Conservation (phyloP, 2,329 filamentous ascomycete species). For the Phialophora chinensis region DNA sequence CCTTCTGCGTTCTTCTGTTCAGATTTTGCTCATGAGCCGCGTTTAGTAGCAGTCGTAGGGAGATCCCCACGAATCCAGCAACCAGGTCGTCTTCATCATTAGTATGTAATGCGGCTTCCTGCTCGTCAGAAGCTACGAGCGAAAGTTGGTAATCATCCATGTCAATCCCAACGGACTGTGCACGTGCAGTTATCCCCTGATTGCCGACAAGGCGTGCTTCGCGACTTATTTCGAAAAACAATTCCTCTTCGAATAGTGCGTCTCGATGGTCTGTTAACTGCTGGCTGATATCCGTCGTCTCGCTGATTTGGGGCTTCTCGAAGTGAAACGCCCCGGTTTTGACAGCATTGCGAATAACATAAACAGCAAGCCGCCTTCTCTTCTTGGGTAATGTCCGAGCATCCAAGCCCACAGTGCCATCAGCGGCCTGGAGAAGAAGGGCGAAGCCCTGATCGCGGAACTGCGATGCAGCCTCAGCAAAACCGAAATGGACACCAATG, state of each 20-base stretch:
- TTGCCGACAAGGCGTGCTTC: constrained; percentile 77
- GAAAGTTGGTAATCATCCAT: constrained; percentile 64
- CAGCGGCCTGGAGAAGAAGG: constrained; percentile 73
- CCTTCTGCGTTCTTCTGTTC: constrained; percentile 67
- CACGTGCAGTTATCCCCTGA: constrained; percentile 71
- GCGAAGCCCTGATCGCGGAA: constrained; percentile 78
- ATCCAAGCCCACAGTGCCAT: constrained; percentile 78
- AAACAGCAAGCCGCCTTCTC: constrained; percentile 68
- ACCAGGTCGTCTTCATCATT: constrained; percentile 54
- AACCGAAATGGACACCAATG: constrained; percentile 87
- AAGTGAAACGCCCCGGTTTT: constrained; percentile 30
- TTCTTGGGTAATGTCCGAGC: constrained; percentile 54
- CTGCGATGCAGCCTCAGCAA: constrained; percentile 70
- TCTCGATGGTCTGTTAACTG: constrained; percentile 51
- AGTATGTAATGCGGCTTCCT: constrained; percentile 47
- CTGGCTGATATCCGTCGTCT: constrained; percentile 43
- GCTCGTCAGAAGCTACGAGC: constrained; percentile 70
- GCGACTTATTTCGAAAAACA: constrained; percentile 86
- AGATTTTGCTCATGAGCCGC: constrained; percentile 80
- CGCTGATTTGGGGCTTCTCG: constrained; percentile 25
- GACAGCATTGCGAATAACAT: constrained; percentile 28
- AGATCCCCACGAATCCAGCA: constrained; percentile 70
- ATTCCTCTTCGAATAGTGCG: constrained; percentile 68
- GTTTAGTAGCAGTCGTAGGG: constrained; percentile 76
- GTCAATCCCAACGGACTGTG: constrained; percentile 62